Evolutionary conservation across 2,329 filamentous ascomycete species (phyloP), one percentile per base, ranked within the genome.

Genomic region (Coniochaeta sp.): DNA sequence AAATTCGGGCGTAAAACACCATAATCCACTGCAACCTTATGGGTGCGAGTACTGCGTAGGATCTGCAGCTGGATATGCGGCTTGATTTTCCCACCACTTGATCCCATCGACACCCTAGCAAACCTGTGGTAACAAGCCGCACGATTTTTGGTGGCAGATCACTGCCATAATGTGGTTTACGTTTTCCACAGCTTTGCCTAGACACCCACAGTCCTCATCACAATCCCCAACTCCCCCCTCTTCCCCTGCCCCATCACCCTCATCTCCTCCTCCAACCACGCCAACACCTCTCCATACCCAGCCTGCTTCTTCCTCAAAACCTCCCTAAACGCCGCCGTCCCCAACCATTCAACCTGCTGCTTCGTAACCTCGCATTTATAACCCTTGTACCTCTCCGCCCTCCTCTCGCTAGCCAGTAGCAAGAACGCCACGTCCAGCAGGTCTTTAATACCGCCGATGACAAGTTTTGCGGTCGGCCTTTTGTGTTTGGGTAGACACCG

Each of bases 251-350:
- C 14, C 28, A 48, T 16, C 45, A 4, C 16, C 26, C 26, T 7
- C 14, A 71, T 67, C 58, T 81, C 72, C 13, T 55, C 63, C 6
- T 76, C 73, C 54, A 96, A 67, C 89, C 89, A 96, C 28, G 64
- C 65, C 52, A 96, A 67, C 13, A 91, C 76, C 27, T 69, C 68
- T 4, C 62, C 62, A 66, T 90, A 89, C 51, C 75, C 78, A 30
- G 85, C 85, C 74, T 95, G 91, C 65, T 86, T 89, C 58, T 75
- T 78, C 47, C 67, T 65, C 60, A 96, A 73, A 24, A 94, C 83
- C 49, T 75, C 71, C 45, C 73, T 66, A 61, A 95, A 95, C 5
- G 90, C 89, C 26, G 74, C 74, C 49, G 83, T 82, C 0, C 83
- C 85, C 53, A 92, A 71, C 84, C 83, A 84, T 51, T 67, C 63